Base-by-base conservation (phyloP, 1,284 basidiomycete genomes). In the Ceratobasidium sp. region DNA sequence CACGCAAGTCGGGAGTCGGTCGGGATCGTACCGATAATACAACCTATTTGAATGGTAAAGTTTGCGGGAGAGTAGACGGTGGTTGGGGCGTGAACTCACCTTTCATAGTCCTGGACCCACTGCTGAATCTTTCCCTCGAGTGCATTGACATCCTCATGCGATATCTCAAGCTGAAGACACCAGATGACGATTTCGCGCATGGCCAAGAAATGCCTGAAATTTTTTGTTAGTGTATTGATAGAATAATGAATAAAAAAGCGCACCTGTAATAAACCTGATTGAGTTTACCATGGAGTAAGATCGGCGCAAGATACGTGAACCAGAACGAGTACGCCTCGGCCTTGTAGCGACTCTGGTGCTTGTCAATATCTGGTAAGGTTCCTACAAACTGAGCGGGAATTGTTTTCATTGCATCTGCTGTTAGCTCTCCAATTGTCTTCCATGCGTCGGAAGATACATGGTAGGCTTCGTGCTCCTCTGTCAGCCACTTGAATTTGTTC, bases 21-120 rank as follows among this genome's bases (percentile, higher is more conserved):
- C 65, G 0, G 3, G 10, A 11, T 39, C 13, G 15, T 79, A 79
- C 31, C 80, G 81, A 42, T 82, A 82, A 45, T 82, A 82, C 13
- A 80, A 80, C 15, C 81, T 81, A n/a, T n/a, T n/a, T n/a, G n/a
- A 47, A 23, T 35, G 15, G 10, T 3, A 26, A 37, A 17, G 31
- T 33, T 11, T n/a, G 17, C 20, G 42, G 17, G 23, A 49, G 5
- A 13, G n/a, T 3, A 35, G 37, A 31, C 2, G n/a, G n/a, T 10
- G 31, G 26, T n/a, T 35, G 8, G 11, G 26, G 23, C 3, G 3
- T 23, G 23, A 28, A 23, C 35, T 73, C 7, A 73, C 68, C 42
- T 45, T 23, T 73, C 56, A 26, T 60, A 73, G 3, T 61, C 37
- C 10, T 26, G 28, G 2, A 73, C 68, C 68, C 68, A 73, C 11